Conservation (phyloP, 2,329 filamentous ascomycete species). For the Fusarium austroafricanum region DNA sequence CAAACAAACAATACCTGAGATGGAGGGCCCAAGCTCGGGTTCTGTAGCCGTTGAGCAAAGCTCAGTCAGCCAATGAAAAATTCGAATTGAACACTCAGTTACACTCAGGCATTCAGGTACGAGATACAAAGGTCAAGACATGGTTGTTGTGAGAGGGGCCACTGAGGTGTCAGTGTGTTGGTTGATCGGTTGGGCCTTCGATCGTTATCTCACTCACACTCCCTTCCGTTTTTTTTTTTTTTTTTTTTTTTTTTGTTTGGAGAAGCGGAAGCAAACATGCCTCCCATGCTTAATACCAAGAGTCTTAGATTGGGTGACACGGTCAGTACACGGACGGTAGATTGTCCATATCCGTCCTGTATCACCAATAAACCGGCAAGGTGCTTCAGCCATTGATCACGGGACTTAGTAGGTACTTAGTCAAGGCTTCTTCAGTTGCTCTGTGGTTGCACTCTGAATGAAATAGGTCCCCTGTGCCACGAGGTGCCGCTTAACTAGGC, state of each 20-base stretch:
- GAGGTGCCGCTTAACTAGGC: not conserved
- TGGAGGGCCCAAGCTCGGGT: not conserved
- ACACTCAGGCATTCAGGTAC: constrained; percentile 18
- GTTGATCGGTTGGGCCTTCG: not conserved
- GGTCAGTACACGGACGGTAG: not conserved
- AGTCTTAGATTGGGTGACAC: not conserved
- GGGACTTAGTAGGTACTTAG: not conserved
- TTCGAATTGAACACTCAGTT: constrained; percentile 7
- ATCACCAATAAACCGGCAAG: constrained; percentile 18
- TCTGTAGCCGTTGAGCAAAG: constrained; percentile 17
- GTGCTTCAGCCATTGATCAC: constrained; percentile 24
- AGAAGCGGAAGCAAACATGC: constrained; percentile 9
- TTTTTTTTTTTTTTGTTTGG: constrained; percentile 7
- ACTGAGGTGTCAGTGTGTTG: constrained; percentile 7
- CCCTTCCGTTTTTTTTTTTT: constrained; percentile 8
- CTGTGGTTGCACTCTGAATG: not conserved
- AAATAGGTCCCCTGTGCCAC: constrained; percentile 18
- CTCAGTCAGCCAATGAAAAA: constrained; percentile 7
- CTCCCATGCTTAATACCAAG: not conserved
- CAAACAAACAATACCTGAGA: not conserved
- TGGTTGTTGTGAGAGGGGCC: constrained; percentile 6
- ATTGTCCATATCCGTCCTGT: constrained; percentile 1
- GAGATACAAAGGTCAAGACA: constrained; percentile 11
- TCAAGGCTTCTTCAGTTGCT: not conserved
- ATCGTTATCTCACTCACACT: constrained; percentile 19